Conservation (phyloP, 192 early-diverging fungal species). For the Phycomyces blakesleeanus region DNA sequence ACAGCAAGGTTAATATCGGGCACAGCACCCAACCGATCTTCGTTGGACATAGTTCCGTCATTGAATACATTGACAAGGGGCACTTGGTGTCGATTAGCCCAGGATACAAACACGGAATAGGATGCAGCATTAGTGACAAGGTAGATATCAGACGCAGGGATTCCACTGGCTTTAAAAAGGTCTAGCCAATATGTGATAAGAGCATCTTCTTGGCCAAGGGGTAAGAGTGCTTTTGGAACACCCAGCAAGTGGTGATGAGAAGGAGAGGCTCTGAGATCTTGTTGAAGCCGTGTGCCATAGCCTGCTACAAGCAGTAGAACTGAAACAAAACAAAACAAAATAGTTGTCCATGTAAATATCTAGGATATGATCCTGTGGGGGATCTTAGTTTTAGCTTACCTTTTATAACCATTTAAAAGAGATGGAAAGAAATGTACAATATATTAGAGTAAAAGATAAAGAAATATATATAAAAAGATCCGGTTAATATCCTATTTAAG, state of each 20-base stretch:
- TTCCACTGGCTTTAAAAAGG: slow-evolving; percentile 12
- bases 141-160: slow-evolving; percentile 19
- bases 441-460: no score
- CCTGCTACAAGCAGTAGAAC: slow-evolving; percentile 58
- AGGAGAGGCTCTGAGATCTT: slow-evolving; percentile 35
- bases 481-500: no score
- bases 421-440: no score
- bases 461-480: no score
- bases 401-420: no score
- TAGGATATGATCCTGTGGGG: no score
- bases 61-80: slow-evolving; percentile 40
- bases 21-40: slow-evolving; percentile 54
- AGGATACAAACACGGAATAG: slow-evolving; percentile 40
- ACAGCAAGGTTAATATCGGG: slow-evolving; percentile 47
- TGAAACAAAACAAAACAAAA: background rate
- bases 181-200: slow-evolving; percentile 45
- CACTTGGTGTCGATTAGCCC: slow-evolving; percentile 38
- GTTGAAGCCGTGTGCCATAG: slow-evolving; percentile 57
- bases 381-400: no score
- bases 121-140: slow-evolving; percentile 48
- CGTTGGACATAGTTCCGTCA: slow-evolving; percentile 47
- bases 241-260: slow-evolving; percentile 38
- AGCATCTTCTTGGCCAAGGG: slow-evolving; percentile 38
- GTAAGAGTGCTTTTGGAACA: slow-evolving; percentile 47
- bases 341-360: no score